phyloP scores from a whole-genome alignment of 2,329 filamentous ascomycete species.

The Coniochaeta prunicola region DNA sequence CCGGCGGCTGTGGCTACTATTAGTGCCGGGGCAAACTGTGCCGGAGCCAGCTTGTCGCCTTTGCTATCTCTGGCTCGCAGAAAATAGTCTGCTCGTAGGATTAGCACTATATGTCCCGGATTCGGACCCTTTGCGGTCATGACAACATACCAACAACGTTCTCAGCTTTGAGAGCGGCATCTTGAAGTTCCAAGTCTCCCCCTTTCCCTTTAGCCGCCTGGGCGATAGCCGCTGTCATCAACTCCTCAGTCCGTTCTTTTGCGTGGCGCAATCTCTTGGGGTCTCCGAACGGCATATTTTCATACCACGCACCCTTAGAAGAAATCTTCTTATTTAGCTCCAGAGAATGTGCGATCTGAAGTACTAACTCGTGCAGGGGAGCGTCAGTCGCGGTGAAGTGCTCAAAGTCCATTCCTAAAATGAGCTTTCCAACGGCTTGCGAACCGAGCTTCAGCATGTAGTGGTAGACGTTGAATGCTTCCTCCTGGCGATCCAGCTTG shows the following conservation, averaged over 20 bases:
- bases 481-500: constrained; percentile 38
- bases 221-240: constrained; percentile 31
- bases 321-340: constrained; percentile 53
- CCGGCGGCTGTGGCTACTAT: constrained; percentile 49
- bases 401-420: constrained; percentile 36
- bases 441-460: constrained; percentile 43
- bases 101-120: not conserved
- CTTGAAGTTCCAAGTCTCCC: constrained; percentile 33
- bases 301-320: constrained; percentile 48
- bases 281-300: constrained; percentile 44
- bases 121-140: not conserved
- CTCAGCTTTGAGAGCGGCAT: constrained; percentile 41
- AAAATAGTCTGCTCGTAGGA: constrained; percentile 36
- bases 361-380: constrained; percentile 42
- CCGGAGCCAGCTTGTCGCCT: constrained; percentile 43
- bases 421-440: constrained; percentile 36
- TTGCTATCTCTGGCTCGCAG: constrained; percentile 45
- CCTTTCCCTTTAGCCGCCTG: constrained; percentile 16
- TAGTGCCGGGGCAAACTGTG: constrained; percentile 25
- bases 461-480: constrained; percentile 40
- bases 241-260: constrained; percentile 22
- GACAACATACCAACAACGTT: constrained; percentile 22
- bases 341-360: constrained; percentile 40
- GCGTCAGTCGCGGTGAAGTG: constrained; percentile 37
- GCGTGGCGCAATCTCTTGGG: constrained; percentile 32